Percentiles rank a stretch among this genome's conserved stretches.
phyloP scores from a whole-genome alignment of 371 early-diverging fungal species.

The Mortierella sp. region DNA sequence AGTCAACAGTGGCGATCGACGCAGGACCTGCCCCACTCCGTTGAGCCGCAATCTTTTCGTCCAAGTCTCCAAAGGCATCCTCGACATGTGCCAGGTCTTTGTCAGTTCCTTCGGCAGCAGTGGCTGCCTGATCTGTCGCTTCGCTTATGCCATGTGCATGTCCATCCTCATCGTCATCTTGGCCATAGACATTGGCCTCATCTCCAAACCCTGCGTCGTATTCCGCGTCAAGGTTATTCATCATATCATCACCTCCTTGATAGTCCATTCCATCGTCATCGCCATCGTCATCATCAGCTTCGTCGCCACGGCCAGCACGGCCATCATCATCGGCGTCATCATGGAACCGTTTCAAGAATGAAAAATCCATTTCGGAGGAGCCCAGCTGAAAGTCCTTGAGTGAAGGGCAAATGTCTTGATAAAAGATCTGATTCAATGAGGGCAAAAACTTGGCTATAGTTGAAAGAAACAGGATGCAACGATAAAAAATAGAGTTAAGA shows the following conservation, averaged over 20 bases:
- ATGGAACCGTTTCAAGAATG: conserved; percentile 49
- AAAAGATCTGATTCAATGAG: conserved; percentile 55
- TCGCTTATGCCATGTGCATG: conserved; percentile 25
- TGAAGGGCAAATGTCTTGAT: conserved; percentile 73
- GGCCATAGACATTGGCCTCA: neutral
- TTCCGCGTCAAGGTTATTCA: conserved; percentile 14
- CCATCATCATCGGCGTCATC: conserved; percentile 40
- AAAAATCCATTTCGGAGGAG: conserved; percentile 52
- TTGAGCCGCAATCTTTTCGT: conserved; percentile 45
- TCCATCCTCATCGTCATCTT: conserved; percentile 28
- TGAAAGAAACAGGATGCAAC: neutral
- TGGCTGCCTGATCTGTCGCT: conserved; percentile 11
- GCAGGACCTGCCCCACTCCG: conserved; percentile 21
- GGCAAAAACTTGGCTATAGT: conserved; percentile 66
- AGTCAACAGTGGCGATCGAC: conserved; percentile 57
- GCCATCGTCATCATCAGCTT: conserved; percentile 9
- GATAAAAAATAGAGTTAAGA: neutral
- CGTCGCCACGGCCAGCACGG: conserved; percentile 1
- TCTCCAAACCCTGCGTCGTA: conserved; percentile 27
- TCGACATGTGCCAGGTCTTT: conserved; percentile 26
- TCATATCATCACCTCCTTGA: conserved; percentile 3
- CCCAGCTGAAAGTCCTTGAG: conserved; percentile 61
- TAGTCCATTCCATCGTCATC: conserved; percentile 4
- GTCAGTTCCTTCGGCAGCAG: conserved; percentile 12
- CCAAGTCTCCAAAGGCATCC: conserved; percentile 55